phyloP scores from a whole-genome alignment of 2,329 filamentous ascomycete genomes.

The Nothomitra cinnamomea region DNA sequence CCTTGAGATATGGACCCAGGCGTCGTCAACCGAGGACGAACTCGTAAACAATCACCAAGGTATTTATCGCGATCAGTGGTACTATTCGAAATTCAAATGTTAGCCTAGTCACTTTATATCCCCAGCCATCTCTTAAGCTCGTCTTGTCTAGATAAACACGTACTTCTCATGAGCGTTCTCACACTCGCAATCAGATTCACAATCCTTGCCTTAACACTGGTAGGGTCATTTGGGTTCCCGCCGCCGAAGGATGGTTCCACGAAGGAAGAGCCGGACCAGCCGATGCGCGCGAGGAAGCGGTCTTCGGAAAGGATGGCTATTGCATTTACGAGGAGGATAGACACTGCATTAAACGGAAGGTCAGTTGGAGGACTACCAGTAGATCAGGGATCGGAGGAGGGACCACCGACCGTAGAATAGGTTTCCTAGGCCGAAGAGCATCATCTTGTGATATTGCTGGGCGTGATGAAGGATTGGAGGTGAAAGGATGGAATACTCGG shows the following conservation, averaged over 20 bases:
- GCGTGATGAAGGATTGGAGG: not conserved
- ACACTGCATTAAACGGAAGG: conserved; percentile 34
- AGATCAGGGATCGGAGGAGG: not conserved
- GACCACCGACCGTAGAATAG: conserved; percentile 48
- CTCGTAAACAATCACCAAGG: conserved; percentile 68
- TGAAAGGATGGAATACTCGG: not conserved
- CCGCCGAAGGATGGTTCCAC: conserved; percentile 66
- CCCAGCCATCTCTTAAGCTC: not conserved
- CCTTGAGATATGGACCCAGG: not conserved
- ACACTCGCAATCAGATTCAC: conserved; percentile 84
- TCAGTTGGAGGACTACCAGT: conserved; percentile 3
- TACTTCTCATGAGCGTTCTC: conserved; percentile 85
- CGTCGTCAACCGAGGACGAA: conserved; percentile 50
- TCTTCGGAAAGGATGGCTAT: conserved; percentile 90
- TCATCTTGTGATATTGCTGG: conserved; percentile 32
- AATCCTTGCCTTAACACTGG: conserved; percentile 70
- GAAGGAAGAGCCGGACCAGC: conserved; percentile 23
- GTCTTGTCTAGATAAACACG: conserved; percentile 20
- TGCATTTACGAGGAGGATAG: conserved; percentile 79
- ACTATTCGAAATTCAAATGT: conserved; percentile 34
- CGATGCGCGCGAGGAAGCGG: conserved; percentile 65
- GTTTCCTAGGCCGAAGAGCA: conserved; percentile 52
- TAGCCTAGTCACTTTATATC: not conserved
- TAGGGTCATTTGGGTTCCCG: conserved; percentile 41
- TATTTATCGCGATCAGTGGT: conserved; percentile 71